Evolutionary conservation across 75 land plant species (phyloP), one percentile per base, ranked within the genome.

Genomic region (Sequoia sempervirens): DNA sequence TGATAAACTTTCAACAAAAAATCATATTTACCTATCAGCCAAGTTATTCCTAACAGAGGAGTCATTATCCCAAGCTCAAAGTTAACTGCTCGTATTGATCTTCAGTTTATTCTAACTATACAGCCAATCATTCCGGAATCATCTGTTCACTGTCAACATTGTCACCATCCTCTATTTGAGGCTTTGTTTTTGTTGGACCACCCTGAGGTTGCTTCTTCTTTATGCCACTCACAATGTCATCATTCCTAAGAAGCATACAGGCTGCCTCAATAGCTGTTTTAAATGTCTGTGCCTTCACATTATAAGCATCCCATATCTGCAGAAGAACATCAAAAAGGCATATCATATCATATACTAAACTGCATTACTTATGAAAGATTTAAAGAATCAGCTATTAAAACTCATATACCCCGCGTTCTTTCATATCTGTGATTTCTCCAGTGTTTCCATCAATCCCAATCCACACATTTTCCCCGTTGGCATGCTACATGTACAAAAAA

Each of bases 391-490:
- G 18, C 41, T 75, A 75, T 34, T 34, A 34, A 34, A 34, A 75
- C 1, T 38, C 18, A 10, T 46, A 75, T 91, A 95, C 94, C 91
- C 95, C 92, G 13, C 81, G 83, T 81, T 95, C 99, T 86, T 95
- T 95, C 99, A 96, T 96, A 88, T 95, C 99, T 54, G 92, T 83
- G 18, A 96, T 89, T 40, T 36, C 90, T 40, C 99, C 99, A 41
- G 97, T 95, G 64, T 95, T 93, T 2, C 99, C 99, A 87, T 96
- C 97, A 75, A 96, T 97, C 40, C 97, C 99, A 81, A 87, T 84
- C 94, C 93, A 96, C 26, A 92, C 93, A 84, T 95, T 94, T 83
- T 95, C 96, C 80, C 88, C 92, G 89, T 92, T 93, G 38, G 99
- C 97, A 88, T 97, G 99, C 99, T 34, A 34, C 36, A 34, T 34